Evolutionary conservation across 2,329 filamentous ascomycete genomes (phyloP).

Genomic region (Cyphellophora europaea): DNA sequence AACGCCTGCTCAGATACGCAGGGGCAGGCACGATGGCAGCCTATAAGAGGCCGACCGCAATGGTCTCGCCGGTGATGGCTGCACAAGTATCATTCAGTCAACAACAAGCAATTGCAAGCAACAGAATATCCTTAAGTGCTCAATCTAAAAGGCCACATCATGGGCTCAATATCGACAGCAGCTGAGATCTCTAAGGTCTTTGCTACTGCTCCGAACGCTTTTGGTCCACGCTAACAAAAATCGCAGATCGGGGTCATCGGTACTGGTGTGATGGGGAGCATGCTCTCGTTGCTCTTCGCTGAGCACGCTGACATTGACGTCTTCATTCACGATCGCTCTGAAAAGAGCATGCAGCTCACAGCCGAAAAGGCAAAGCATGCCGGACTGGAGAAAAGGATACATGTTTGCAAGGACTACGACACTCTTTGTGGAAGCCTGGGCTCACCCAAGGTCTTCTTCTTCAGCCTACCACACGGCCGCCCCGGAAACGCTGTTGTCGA

Average conservation of each 20-base stretch:
- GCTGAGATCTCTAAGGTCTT: too few species aligned
- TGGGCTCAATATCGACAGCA: too few species aligned
- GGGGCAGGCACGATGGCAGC: too few species aligned
- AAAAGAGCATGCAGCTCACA: conserved; percentile 26
- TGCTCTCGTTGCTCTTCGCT: conserved; percentile 49
- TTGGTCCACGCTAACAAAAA: too few species aligned
- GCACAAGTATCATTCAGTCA: too few species aligned
- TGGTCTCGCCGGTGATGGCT: too few species aligned
- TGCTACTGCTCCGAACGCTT: too few species aligned
- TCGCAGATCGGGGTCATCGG: conserved; percentile 26
- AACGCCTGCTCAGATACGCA: too few species aligned
- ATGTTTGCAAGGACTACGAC: conserved; percentile 34
- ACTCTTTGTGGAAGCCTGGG: conserved; percentile 38
- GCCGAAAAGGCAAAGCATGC: conserved; percentile 27
- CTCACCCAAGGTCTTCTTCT: conserved; percentile 40
- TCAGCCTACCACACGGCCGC: conserved; percentile 41
- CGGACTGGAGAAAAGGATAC: background rate
- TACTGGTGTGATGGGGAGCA: conserved; percentile 51
- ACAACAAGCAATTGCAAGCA: too few species aligned
- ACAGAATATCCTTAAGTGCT: too few species aligned
- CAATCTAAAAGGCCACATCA: too few species aligned
- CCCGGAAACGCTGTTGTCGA: conserved; percentile 31
- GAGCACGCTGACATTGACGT: conserved; percentile 47
- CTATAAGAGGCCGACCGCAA: too few species aligned
- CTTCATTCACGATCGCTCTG: conserved; percentile 39